These are phyloP conservation scores for Lathyrus tuberosus DNA, from an alignment of 306 rosid genomes.

Conservation along the genomic window DNA sequence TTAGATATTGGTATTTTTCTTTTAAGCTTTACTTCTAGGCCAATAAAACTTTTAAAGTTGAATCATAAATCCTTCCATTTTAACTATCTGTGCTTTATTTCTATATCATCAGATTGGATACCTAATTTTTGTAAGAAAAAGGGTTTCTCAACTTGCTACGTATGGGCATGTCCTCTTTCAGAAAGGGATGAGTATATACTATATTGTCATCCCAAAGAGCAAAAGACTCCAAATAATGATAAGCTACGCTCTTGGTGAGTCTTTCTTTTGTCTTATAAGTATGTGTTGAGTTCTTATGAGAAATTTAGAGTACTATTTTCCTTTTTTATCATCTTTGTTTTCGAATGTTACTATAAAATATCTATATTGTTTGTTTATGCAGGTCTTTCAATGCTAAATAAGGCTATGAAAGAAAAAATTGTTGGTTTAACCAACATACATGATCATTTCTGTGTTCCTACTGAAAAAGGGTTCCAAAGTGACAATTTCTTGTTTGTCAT, in stretches of 20 bases:
- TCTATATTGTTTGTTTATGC: conserved; percentile 26
- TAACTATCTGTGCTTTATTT: background rate
- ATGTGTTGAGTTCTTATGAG: background rate
- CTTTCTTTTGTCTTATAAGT: background rate
- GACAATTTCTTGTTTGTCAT: conserved; percentile 63
- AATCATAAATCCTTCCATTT: background rate
- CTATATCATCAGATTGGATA: conserved; percentile 58
- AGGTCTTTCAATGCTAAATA: conserved; percentile 59
- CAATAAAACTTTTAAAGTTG: background rate
- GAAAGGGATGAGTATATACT: conserved; percentile 63
- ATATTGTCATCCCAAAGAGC: conserved; percentile 61
- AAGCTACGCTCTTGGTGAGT: conserved; percentile 61
- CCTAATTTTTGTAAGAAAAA: conserved; percentile 69
- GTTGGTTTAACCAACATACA: conserved; percentile 51
- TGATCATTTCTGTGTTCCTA: conserved; percentile 54
- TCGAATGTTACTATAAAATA: background rate
- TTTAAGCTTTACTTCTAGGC: background rate
- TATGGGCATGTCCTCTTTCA: conserved; percentile 66
- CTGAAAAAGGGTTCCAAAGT: conserved; percentile 47
- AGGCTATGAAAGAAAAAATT: conserved; percentile 58
- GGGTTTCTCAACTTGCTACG: conserved; percentile 62
- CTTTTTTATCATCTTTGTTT: too few relatives aligned
- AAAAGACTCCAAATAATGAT: conserved; percentile 61
- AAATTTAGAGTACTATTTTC: background rate
- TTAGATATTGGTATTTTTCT: conserved; percentile 56